Evolutionary conservation across 352 stramenopile genomes (phyloP).

Genomic region (Saprolegnia diclina): DNA sequence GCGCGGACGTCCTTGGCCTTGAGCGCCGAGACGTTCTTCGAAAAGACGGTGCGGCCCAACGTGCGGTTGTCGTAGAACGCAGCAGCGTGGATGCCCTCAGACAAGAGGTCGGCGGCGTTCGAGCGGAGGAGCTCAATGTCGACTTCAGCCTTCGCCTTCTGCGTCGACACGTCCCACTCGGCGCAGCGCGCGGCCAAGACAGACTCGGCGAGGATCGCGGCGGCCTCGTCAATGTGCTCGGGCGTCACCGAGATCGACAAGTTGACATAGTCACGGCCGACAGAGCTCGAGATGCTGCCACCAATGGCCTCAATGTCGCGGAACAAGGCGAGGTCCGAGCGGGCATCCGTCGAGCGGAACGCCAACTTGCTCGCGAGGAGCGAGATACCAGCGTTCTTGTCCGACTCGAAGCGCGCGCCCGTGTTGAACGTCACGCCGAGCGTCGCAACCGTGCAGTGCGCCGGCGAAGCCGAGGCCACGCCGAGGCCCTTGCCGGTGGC

Average conservation of each 20-base stretch:
- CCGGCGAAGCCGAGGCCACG: slow-evolving; percentile 13
- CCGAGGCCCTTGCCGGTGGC: slow-evolving; percentile 16
- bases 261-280: slow-evolving; percentile 66
- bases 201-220: slow-evolving; percentile 72
- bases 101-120: slow-evolving; percentile 43
- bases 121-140: slow-evolving; percentile 43
- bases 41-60: slow-evolving; percentile 48
- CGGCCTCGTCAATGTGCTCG: slow-evolving; percentile 54
- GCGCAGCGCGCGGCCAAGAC: slow-evolving; percentile 69
- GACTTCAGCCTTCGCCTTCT: slow-evolving; percentile 59
- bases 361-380: slow-evolving; percentile 80
- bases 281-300: slow-evolving; percentile 50
- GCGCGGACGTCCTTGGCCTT: slow-evolving; percentile 41
- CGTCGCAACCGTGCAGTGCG: slow-evolving; percentile 33
- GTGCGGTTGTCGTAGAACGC: slow-evolving; percentile 78
- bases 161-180: slow-evolving; percentile 65
- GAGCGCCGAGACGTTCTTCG: slow-evolving; percentile 48
- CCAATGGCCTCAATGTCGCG: slow-evolving; percentile 78
- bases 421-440: slow-evolving; percentile 60
- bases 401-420: slow-evolving; percentile 55
- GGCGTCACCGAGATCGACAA: slow-evolving; percentile 74
- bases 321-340: slow-evolving; percentile 76
- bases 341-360: slow-evolving; percentile 64
- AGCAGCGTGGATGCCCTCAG: slow-evolving; percentile 59
- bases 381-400: slow-evolving; percentile 65